These are phyloP conservation scores for Endocarpon pusillum DNA, from an alignment of 495 filamentous ascomycete species.

Conservation along the genomic window DNA sequence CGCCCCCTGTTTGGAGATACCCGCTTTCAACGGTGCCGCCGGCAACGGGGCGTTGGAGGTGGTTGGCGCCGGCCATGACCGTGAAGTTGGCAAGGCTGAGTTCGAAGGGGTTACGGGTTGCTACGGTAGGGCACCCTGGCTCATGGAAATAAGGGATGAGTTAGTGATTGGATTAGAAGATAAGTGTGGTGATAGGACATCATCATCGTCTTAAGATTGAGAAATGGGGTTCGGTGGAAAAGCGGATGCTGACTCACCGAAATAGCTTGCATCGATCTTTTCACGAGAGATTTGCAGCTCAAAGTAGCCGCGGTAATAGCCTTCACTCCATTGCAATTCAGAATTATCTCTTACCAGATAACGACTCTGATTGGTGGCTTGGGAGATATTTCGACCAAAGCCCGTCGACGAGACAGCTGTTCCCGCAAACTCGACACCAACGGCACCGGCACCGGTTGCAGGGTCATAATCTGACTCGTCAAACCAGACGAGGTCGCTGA, in stretches of 20 bases:
- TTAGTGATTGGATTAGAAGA: too few relatives aligned
- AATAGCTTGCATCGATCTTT: conserved; percentile 31
- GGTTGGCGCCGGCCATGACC: conserved; percentile 37
- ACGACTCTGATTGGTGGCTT: conserved; percentile 21
- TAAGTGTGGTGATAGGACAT: too few relatives aligned
- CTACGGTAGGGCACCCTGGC: conserved; percentile 21
- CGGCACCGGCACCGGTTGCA: conserved; percentile 34
- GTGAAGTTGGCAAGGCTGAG: conserved; percentile 42
- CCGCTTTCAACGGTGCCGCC: conserved; percentile 30
- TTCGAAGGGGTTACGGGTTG: conserved; percentile 28
- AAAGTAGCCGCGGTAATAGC: conserved; percentile 50
- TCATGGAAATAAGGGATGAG: too few relatives aligned
- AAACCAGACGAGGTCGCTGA: conserved; percentile 42
- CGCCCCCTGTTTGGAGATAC: conserved; percentile 22
- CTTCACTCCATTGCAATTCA: conserved; percentile 51
- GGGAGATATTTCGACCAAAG: conserved; percentile 26
- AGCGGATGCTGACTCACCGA: conserved; percentile 15
- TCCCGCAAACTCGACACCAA: conserved; percentile 53
- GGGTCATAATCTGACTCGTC: conserved; percentile 37
- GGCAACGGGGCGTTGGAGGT: conserved; percentile 23
- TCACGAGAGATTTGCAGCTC: conserved; percentile 32
- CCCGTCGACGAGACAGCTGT: conserved; percentile 41
- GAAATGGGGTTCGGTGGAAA: neutral
- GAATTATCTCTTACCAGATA: conserved; percentile 30
- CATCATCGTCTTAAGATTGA: too few relatives aligned